Evolutionary conservation across 805 yeast species (phyloP), one percentile per base, ranked within the genome.

Genomic region (Kazachstania taianensis): DNA sequence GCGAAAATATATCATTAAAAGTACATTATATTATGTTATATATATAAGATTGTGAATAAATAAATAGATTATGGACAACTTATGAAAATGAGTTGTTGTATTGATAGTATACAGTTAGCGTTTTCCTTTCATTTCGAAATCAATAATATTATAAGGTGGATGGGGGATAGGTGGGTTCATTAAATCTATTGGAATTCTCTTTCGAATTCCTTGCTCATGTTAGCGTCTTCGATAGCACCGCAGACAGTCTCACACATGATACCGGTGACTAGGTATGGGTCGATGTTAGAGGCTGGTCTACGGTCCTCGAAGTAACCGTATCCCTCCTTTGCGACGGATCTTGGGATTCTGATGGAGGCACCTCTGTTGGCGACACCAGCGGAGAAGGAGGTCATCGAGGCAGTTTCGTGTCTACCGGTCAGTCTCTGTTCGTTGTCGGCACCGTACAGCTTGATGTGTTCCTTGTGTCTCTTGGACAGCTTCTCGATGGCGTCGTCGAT

Each of bases 341-440:
- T 81, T 69, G 98, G 98, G 62, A 92, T 92, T 78, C 98, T 86
- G 52, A 92, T 77, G 18, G 96, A 87, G 43, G 96, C 95, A 70
- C 97, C 98, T 75, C 98, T 83, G 85, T 92, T 92, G 61, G 98
- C 98, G 51, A 92, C 97, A 74, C 98, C 98, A 41, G 86, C 77
- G 33, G 94, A 81, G 75, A 89, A 92, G 36, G 75, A 65, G 50
- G 83, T 80, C 76, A 84, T 77, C 32, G 94, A 81, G 35, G 97
- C 98, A 48, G 98, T 92, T 75, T 92, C 98, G 67, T 87, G 97
- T 61, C 89, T 81, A 62, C 98, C 98, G 48, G 98, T 92, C 57
- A 92, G 75, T 75, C 98, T 86, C 69, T 67, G 71, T 48, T 83
- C 94, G 66, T 92, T 92, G 68, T 89, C 97, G 61, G 86, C 66